Evolutionary conservation across 805 yeast genomes (phyloP), one percentile per base, ranked within the genome.

Genomic region (Komagataella mondaviorum): DNA sequence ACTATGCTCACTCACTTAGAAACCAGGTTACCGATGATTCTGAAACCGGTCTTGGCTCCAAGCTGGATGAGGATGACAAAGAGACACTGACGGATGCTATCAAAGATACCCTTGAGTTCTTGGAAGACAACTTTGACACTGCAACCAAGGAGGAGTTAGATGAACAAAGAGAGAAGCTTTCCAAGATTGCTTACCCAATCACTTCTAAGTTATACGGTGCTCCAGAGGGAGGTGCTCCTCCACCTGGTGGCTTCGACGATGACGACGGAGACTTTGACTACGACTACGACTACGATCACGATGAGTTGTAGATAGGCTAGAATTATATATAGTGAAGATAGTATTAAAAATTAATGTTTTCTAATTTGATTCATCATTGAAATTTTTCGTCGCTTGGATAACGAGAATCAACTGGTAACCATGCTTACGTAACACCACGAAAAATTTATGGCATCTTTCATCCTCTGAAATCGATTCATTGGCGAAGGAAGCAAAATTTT

Each of bases 121-220:
- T 93, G 61, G 96, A 88, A 61, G 96, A 85, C 63, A 81, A 86
- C 70, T 81, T 76, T 62, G 95, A 88, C 53, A 73, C 86, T 55
- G 97, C 97, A 48, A 78, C 95, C 50, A 78, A 85, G 62, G 97
- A 90, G 70, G 99, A 93, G 63, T 85, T 86, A 60, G 95, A 88
- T 52, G 97, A 89, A 69, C 95, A 89, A 72, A 87, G 80, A 71
- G 90, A 85, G 61, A 72, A 85, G 64, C 78, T 91, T 68, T 78
- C 84, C 56, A 78, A 85, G 60, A 72, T 85, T 62, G 96, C 96
- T 48, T 83, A 83, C 69, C 97, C 98, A 68, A 90, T 93, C 63
- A 87, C 96, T 50, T 77, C 91, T 57, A 93, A 91, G 75, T 71
- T 91, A 53, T 85, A 85, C 68, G 82, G 77, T 54, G 80, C 76